phyloP scores from a whole-genome alignment of 306 rosid genomes.

The Coriaria nepalensis region DNA sequence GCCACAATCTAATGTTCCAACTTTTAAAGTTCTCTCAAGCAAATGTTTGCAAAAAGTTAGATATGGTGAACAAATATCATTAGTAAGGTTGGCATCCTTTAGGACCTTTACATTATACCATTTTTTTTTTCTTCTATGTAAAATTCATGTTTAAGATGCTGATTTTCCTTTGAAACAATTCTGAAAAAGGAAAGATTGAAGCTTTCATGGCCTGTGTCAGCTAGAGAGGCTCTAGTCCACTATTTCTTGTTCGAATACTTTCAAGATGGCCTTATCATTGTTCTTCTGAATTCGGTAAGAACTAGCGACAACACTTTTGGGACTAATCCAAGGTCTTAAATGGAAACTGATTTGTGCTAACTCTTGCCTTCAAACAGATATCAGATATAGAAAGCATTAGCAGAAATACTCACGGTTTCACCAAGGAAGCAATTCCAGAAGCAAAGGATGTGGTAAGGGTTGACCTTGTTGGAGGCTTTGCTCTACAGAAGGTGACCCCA shows the following conservation, averaged over 20 bases:
- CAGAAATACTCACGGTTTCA: constrained; percentile 29
- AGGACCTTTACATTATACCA: not conserved
- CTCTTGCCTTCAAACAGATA: too few species aligned
- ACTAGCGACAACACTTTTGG: too few species aligned
- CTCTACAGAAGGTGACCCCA: constrained; percentile 74
- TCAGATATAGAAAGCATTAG: constrained; percentile 31
- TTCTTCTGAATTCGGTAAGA: constrained; percentile 67
- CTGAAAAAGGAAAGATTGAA: constrained; percentile 92
- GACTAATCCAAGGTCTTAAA: too few species aligned
- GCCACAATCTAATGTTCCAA: constrained; percentile 68
- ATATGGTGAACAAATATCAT: constrained; percentile 59
- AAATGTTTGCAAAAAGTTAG: constrained; percentile 56
- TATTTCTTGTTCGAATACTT: constrained; percentile 71
- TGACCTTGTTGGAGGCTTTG: constrained; percentile 85
- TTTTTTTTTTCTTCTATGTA: not conserved
- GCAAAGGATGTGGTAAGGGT: constrained; percentile 59
- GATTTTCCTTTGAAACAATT: constrained; percentile 32
- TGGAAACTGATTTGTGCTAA: too few species aligned
- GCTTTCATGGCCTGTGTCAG: constrained; percentile 82
- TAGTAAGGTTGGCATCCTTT: constrained; percentile 56
- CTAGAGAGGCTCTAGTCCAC: constrained; percentile 76
- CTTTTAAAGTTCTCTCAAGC: constrained; percentile 50
- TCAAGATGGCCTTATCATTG: constrained; percentile 67
- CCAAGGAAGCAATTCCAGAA: constrained; percentile 44
- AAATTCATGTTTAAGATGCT: constrained; percentile 19